A percentile compares a stretch with the other conserved stretches of the same genome.
These are phyloP conservation scores for Buddleja alternifolia DNA, from an alignment of 257 asterid genomes.

Conservation along the genomic window DNA sequence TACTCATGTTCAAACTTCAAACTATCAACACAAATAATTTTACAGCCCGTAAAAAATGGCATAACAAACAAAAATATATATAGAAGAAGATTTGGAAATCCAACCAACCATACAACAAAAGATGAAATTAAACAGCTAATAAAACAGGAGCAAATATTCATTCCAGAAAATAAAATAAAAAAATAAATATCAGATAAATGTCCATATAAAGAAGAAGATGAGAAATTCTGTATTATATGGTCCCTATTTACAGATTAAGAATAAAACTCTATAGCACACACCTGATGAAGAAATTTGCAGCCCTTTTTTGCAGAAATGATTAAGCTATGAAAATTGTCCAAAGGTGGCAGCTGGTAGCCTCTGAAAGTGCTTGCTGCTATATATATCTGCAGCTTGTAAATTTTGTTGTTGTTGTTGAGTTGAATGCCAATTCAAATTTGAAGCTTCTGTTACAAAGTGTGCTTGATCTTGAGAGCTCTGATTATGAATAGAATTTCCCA, in stretches of 20 bases:
- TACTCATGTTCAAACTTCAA: too few relatives aligned
- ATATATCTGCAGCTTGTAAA: constrained; percentile 49
- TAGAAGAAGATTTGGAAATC: too few relatives aligned
- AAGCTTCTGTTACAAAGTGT: constrained; percentile 36
- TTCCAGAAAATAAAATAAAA: neutral
- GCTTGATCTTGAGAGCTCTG: constrained; percentile 38
- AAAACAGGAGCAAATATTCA: constrained; percentile 13
- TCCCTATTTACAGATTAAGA: constrained; percentile 70
- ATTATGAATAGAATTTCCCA: constrained; percentile 40
- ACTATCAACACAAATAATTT: too few relatives aligned
- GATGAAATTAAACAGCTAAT: constrained; percentile 24
- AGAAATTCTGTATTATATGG: constrained; percentile 42
- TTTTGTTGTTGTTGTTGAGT: constrained; percentile 47
- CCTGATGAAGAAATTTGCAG: constrained; percentile 37
- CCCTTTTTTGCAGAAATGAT: neutral
- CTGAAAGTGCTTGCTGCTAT: constrained; percentile 62
- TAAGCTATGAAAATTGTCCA: constrained; percentile 67
- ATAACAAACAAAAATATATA: too few relatives aligned
- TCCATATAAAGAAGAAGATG: constrained; percentile 38
- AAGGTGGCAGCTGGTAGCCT: constrained; percentile 53
- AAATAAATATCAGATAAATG: constrained; percentile 27
- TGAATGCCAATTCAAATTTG: constrained; percentile 44
- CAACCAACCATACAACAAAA: constrained; percentile 3
- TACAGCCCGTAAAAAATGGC: too few relatives aligned
- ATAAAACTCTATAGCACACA: constrained; percentile 54